phyloP scores from a whole-genome alignment of 345 rosid species.

The Acer campestre region DNA sequence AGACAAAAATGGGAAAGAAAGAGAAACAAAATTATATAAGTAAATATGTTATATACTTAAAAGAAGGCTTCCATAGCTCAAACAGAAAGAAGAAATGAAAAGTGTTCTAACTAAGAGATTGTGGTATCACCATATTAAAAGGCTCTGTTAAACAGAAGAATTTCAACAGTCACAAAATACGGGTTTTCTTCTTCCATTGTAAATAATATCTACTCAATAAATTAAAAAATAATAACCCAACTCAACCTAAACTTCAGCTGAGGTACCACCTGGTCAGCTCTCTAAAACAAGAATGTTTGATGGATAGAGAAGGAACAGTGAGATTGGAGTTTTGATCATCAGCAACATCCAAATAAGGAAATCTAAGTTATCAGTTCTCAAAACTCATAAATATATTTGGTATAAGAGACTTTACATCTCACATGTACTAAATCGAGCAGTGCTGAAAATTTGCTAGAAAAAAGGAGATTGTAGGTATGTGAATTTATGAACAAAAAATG shows the following conservation, averaged over 20 bases:
- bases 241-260: background rate
- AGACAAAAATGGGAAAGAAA: background rate
- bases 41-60: background rate
- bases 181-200: background rate
- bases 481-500: background rate
- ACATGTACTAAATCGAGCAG: background rate
- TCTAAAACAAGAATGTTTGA: background rate
- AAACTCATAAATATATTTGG: background rate
- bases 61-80: background rate
- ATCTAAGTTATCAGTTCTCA: background rate
- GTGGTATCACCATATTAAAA: background rate
- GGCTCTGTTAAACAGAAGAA: slow-evolving; percentile 7
- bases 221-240: background rate
- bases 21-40: background rate
- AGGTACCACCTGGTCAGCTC: background rate
- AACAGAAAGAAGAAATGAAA: background rate
- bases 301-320: background rate
- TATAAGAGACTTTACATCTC: background rate
- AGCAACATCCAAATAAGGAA: background rate
- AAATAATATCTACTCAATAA: background rate
- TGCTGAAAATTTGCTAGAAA: background rate
- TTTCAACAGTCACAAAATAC: background rate
- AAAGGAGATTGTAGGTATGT: background rate
- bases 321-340: background rate
- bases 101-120: background rate